Evolutionary conservation across 2,329 filamentous ascomycete species (phyloP), one percentile per base, ranked within the genome.

Genomic region (Ilyonectria destructans): DNA sequence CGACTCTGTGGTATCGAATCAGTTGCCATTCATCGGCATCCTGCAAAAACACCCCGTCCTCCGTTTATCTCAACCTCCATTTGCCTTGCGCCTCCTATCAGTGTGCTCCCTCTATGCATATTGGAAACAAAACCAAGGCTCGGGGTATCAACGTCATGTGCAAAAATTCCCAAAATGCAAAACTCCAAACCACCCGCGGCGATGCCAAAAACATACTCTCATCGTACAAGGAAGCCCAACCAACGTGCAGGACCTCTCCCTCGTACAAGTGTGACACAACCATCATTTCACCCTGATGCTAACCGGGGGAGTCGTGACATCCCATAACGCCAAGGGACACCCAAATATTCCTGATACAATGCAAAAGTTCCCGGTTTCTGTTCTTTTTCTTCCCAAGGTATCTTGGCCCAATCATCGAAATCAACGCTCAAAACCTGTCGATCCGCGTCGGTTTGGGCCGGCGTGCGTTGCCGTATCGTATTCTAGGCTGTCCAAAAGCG

Each of bases 141-240:
- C n/a, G 23, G 62, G 55, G 57, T 65, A 64, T 52, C 55, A 45
- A 37, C 17, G 21, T 33, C 54, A 46, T 65, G 35, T 63, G 60
- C 52, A 63, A 57, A 33, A 63, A 59, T 35, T 55, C 46, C 46
- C 13, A 58, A 58, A 40, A 55, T 65, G 55, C 62, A 54, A 52
- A 54, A 54, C 46, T 45, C 62, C 61, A 31, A 63, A 43, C 45
- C 37, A n/a, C 45, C 60, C 23, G 13, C 3, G 31, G 33, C 12
- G 45, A 45, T 58, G 46, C n/a, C 59, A 51, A 57, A 43, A 45
- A 51, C 23, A 40, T 23, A 57, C 6, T 6, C 6, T 13, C 33
- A 31, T 17, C 33, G 40, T 21, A 40, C 40, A 51, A 43, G 19
- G 2, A 40, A 33, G n/a, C 26, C 17, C 37, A 62, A 43, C 21